Conservation (phyloP, 2,329 filamentous ascomycete genomes). For the Aspergillus chevalieri region DNA sequence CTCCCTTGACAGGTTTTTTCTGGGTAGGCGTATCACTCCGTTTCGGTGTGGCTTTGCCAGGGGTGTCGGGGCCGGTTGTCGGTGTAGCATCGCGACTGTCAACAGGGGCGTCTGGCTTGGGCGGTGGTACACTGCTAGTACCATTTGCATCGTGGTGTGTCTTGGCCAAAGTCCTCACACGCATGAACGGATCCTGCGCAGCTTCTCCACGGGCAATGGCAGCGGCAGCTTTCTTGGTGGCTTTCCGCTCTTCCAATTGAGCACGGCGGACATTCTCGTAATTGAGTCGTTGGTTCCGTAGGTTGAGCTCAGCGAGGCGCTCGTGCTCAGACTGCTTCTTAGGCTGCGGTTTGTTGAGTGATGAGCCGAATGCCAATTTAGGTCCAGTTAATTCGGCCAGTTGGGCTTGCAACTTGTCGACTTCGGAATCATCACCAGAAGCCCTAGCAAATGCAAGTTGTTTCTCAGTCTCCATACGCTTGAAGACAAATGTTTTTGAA, state of each 20-base stretch:
- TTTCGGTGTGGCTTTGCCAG: constrained; percentile 49
- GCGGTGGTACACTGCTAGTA: constrained; percentile 7
- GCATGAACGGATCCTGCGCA: constrained; percentile 49
- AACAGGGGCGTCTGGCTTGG: constrained; percentile 27
- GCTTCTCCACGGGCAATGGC: constrained; percentile 59
- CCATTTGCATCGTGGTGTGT: constrained; percentile 61
- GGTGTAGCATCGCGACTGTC: constrained; percentile 43
- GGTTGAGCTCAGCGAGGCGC: constrained; percentile 74
- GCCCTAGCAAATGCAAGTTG: constrained; percentile 61
- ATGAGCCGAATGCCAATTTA: constrained; percentile 68
- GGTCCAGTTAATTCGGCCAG: constrained; percentile 45
- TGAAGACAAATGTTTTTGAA: constrained; percentile 58
- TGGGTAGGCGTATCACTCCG: constrained; percentile 31
- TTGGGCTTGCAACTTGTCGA: constrained; percentile 45
- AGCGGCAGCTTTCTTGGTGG: constrained; percentile 54
- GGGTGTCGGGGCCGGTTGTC: constrained; percentile 47
- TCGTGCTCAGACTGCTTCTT: constrained; percentile 65
- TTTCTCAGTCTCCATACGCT: constrained; percentile 62
- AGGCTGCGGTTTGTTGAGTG: constrained; percentile 52
- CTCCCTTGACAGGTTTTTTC: constrained; percentile 35
- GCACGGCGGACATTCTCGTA: constrained; percentile 86
- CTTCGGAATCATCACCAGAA: constrained; percentile 56
- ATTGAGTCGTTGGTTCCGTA: constrained; percentile 75
- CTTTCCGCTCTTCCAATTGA: constrained; percentile 71
- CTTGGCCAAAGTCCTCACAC: constrained; percentile 62